These are phyloP conservation scores for Hypoxylon sp. DNA, from an alignment of 2,329 filamentous ascomycete species.

Conservation along the genomic window DNA sequence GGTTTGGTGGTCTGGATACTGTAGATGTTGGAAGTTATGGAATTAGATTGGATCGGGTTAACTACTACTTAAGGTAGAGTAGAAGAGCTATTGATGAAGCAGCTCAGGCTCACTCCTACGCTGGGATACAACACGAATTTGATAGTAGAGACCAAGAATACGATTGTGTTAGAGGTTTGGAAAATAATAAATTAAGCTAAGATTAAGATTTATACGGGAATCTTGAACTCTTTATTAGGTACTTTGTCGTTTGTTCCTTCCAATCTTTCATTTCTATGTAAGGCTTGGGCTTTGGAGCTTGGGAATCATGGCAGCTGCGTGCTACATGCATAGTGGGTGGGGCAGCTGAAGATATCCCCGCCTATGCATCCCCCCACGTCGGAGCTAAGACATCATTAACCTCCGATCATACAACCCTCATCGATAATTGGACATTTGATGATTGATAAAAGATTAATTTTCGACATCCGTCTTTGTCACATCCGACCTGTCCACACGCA, in stretches of 20 bases:
- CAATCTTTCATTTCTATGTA: background rate
- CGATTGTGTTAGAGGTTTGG: too few species aligned
- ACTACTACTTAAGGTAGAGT: too few species aligned
- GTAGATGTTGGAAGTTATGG: too few species aligned
- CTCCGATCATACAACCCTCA: too few species aligned
- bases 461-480: background rate
- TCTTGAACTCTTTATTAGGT: background rate
- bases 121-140: too few species aligned
- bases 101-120: too few species aligned
- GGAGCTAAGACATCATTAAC: background rate
- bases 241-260: conserved; percentile 14
- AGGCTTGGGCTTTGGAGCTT: conserved; percentile 4
- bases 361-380: too few species aligned
- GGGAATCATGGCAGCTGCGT: background rate
- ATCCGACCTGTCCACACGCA: background rate
- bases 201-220: background rate
- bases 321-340: too few species aligned
- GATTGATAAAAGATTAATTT: conserved; percentile 14
- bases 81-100: too few species aligned
- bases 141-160: too few species aligned
- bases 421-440: too few species aligned
- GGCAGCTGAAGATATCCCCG: too few species aligned
- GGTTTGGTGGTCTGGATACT: background rate
- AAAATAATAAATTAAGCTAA: background rate
- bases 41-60: background rate